Conservation (phyloP, 768 basidiomycete genomes). For the Boletus patriciae region DNA sequence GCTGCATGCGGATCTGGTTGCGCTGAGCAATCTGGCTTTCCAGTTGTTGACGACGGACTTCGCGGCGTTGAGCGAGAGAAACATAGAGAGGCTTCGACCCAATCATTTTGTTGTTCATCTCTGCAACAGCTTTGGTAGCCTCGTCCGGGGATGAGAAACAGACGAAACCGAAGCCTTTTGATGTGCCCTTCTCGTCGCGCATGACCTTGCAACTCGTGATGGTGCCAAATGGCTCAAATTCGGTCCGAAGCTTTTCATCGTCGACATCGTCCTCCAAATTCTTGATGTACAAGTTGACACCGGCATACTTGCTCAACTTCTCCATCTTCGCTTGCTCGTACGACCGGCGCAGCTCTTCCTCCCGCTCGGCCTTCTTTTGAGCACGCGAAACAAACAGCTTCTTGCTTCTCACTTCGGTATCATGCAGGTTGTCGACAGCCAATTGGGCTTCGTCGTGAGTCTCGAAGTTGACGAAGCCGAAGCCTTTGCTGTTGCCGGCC, state of each 20-base stretch:
- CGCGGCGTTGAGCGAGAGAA: conserved; percentile 96
- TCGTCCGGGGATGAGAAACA: conserved; percentile 99
- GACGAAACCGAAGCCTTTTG: conserved; percentile 98
- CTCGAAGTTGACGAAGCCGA: conserved; percentile 98
- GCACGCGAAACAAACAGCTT: conserved; percentile 95
- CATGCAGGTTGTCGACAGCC: conserved; percentile 89
- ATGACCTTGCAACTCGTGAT: conserved; percentile 99
- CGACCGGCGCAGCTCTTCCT: conserved; percentile 90
- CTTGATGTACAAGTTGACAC: conserved; percentile 99
- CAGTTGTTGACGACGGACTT: conserved; percentile 96
- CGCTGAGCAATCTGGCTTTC: conserved; percentile 99
- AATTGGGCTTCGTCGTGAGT: conserved; percentile 86
- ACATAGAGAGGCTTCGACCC: conserved; percentile 98
- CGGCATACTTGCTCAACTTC: conserved; percentile 96
- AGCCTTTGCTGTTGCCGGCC: conserved; percentile 91
- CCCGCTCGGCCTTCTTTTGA: conserved; percentile 97
- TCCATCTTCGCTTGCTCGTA: conserved; percentile 98
- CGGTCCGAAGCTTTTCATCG: conserved; percentile 93
- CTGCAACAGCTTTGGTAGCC: conserved; percentile 97
- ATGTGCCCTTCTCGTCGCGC: conserved; percentile 92
- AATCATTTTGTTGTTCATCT: conserved; percentile 99
- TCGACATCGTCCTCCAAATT: conserved; percentile 98
- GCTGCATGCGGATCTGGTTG: conserved; percentile 92
- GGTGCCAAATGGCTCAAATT: conserved; percentile 95
- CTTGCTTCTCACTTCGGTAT: conserved; percentile 78